Evolutionary conservation across 139 green algal species (phyloP), one percentile per base, ranked within the genome.

Genomic region (Deuterostichococcus epilithicus): DNA sequence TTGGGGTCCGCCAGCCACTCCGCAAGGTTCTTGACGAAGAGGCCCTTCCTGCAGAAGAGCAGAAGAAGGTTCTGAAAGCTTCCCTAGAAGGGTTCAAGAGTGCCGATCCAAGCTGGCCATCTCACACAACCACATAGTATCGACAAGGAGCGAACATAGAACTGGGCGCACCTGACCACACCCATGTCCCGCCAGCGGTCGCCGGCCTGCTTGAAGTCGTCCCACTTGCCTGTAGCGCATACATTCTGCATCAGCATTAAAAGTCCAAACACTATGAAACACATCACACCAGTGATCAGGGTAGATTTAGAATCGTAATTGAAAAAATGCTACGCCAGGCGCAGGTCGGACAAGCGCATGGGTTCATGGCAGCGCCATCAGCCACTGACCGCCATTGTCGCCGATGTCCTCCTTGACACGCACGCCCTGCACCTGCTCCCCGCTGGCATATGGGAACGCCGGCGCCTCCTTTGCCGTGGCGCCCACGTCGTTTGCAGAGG

Each of bases 1-100:
- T 81, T 81, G 32, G 77, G 77, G 38, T 77, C 52, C 28, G 77
- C 45, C 77, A 81, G 73, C 37, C 72, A 81, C n/a, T 69, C 72
- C 59, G 36, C 70, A 13, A 78, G 47, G 18, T 38, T 35, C 33
- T 72, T 65, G 15, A 78, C 58, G 33, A 72, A 65, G 58, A 72
- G 35, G 22, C 30, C 35, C 13, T 34, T 58, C 73, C 73, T 78
- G 73, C 73, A 66, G 4, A 69, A 32, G 30, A 15, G n/a, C 28
- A 69, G 6, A 20, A 8, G 28, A 37, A 33, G 18, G 10, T 5
- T 15, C 10, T 69, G 10, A 69, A 33, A 37, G n/a, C 20, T 20
- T 66, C 20, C 22, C 23, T 45, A 25, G 68, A 30, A 42, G 25
- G 8, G 30, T 8, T 18, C 22, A 42, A 39, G 18, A 73, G 68